Percentiles rank a stretch among this genome's conserved stretches.
phyloP scores from a whole-genome alignment of 768 basidiomycete species.

The Tulasnella sp. region DNA sequence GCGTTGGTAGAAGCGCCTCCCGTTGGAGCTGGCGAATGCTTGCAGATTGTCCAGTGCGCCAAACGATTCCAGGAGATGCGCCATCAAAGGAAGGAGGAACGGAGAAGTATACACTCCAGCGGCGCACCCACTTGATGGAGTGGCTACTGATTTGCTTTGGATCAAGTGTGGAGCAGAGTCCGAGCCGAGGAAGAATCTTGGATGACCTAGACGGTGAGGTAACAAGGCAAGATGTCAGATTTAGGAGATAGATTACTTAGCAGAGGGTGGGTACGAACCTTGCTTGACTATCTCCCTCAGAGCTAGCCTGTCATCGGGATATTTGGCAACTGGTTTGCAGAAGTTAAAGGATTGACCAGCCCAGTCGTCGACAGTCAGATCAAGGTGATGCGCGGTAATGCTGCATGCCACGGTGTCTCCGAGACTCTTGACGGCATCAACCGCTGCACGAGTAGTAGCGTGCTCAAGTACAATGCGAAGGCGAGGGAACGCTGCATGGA shows the following conservation, averaged over 20 bases:
- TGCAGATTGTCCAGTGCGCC: constrained; percentile 78
- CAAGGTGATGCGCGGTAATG: constrained; percentile 95
- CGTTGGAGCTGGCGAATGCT: constrained; percentile 73
- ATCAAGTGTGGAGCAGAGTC: constrained; percentile 93
- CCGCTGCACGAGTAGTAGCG: constrained; percentile 87
- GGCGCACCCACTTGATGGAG: constrained; percentile 72
- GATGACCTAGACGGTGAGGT: constrained; percentile 57
- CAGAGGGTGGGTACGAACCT: constrained; percentile 45
- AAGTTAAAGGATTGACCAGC: constrained; percentile 93
- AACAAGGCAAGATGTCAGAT: background rate
- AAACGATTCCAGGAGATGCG: constrained; percentile 82
- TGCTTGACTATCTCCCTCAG: constrained; percentile 70
- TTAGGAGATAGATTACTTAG: background rate
- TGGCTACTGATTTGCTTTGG: constrained; percentile 61
- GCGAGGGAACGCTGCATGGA: constrained; percentile 79
- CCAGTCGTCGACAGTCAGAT: constrained; percentile 92
- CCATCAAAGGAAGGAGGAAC: constrained; percentile 83
- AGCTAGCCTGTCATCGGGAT: constrained; percentile 83
- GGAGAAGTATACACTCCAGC: constrained; percentile 96
- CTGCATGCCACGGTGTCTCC: constrained; percentile 88
- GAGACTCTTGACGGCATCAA: constrained; percentile 75
- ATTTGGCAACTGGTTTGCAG: constrained; percentile 98
- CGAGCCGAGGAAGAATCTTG: constrained; percentile 94
- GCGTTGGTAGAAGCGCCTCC: constrained; percentile 71
- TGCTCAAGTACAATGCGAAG: constrained; percentile 96